phyloP scores from a whole-genome alignment of 495 filamentous ascomycete genomes.

The Aspergillus diversus region DNA sequence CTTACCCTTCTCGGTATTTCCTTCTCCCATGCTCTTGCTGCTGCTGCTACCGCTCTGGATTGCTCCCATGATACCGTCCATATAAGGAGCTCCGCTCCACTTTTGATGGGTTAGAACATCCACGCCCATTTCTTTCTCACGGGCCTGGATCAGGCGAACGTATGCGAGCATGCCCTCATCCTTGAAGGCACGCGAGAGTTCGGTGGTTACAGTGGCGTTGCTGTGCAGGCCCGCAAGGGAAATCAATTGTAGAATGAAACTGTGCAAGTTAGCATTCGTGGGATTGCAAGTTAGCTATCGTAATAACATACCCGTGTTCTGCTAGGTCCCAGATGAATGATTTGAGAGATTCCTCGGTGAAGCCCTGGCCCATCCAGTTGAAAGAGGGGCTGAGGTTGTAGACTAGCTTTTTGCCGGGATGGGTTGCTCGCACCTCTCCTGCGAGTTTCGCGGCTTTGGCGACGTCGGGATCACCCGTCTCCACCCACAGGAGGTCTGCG shows the following conservation, averaged over 20 bases:
- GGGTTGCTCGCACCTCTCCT: conserved; percentile 63
- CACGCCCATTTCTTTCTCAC: conserved; percentile 89
- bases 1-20: conserved; percentile 70
- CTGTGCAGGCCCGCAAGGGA: conserved; percentile 89
- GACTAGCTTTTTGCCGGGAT: conserved; percentile 84
- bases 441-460: conserved; percentile 75
- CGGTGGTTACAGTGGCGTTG: conserved; percentile 83
- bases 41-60: conserved; percentile 89
- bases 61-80: conserved; percentile 89
- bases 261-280: conserved; percentile 23
- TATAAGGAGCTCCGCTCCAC: conserved; percentile 91
- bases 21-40: conserved; percentile 82
- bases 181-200: conserved; percentile 83
- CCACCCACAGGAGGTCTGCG: conserved; percentile 95
- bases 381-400: conserved; percentile 97
- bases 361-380: conserved; percentile 98
- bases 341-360: conserved; percentile 74
- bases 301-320: conserved; percentile 65
- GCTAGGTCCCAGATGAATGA: conserved; percentile 96
- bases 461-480: conserved; percentile 88
- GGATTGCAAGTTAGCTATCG: neutral
- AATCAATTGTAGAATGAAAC: conserved; percentile 90
- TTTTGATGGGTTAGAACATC: conserved; percentile 98
- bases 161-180: conserved; percentile 94
- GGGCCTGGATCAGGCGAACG: conserved; percentile 82